Evolutionary conservation across 768 basidiomycete species (phyloP).

Genomic region (Lentinula raphanica): DNA sequence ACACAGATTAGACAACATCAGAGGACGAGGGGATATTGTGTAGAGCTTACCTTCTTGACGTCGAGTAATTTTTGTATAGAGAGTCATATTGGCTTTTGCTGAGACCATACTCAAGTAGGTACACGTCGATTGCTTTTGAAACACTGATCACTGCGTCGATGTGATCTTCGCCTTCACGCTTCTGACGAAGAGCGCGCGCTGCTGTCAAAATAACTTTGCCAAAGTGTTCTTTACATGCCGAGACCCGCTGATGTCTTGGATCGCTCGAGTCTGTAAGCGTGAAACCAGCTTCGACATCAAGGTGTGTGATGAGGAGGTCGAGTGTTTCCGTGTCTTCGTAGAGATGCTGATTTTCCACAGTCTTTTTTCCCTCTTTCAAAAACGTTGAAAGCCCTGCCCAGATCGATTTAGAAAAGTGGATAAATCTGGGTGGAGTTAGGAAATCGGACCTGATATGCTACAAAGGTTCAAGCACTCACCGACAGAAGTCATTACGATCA

Average conservation of each 20-base stretch:
- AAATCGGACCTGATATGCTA: not conserved
- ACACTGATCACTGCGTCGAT: constrained; percentile 80
- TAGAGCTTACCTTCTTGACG: constrained; percentile 48
- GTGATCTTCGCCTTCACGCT: constrained; percentile 69
- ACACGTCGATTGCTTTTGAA: constrained; percentile 69
- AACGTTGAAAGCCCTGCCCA: constrained; percentile 77
- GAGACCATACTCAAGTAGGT: constrained; percentile 67
- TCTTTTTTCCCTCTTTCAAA: constrained; percentile 51
- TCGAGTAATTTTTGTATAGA: constrained; percentile 63
- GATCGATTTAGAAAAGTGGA: constrained; percentile 68
- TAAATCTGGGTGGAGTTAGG: constrained; percentile 37
- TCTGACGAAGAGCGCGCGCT: constrained; percentile 55
- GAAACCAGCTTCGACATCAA: constrained; percentile 72
- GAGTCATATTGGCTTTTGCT: constrained; percentile 52
- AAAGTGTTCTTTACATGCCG: constrained; percentile 53
- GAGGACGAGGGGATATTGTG: not conserved
- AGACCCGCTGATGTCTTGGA: constrained; percentile 63
- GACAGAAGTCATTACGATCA: constrained; percentile 79
- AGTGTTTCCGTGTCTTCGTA: constrained; percentile 59
- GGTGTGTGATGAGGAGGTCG: constrained; percentile 61
- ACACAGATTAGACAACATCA: not conserved
- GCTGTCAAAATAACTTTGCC: constrained; percentile 67
- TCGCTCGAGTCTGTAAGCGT: constrained; percentile 69
- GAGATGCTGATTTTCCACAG: constrained; percentile 51
- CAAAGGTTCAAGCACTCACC: constrained; percentile 37